phyloP scores from a whole-genome alignment of 768 basidiomycete species.

The Boletus patriciae region DNA sequence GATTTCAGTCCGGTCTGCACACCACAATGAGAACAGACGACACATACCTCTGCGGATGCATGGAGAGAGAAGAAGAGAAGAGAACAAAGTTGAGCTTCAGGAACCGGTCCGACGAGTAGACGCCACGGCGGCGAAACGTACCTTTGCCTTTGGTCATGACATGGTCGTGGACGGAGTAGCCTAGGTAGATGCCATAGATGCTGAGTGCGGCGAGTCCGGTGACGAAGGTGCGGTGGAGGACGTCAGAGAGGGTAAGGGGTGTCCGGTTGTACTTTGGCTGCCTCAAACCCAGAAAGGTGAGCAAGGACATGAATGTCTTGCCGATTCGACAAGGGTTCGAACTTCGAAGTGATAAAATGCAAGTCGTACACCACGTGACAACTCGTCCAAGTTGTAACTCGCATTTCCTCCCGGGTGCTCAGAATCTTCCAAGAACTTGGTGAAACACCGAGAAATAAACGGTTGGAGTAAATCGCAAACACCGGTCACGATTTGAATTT shows the following conservation, averaged over 20 bases:
- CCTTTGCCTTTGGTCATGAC: slow-evolving; percentile 34
- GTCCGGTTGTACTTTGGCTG: slow-evolving; percentile 24
- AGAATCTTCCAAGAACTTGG: no score
- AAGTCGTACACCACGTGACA: slow-evolving; percentile 7
- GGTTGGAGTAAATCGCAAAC: no score
- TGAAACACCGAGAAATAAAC: no score
- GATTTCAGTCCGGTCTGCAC: background rate
- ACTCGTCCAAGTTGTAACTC: background rate
- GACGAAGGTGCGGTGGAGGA: slow-evolving; percentile 34
- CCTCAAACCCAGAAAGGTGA: slow-evolving; percentile 29
- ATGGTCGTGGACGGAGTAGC: slow-evolving; percentile 33
- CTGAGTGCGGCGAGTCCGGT: slow-evolving; percentile 29
- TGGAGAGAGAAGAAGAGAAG: background rate
- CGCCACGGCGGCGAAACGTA: slow-evolving; percentile 6
- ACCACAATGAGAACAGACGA: background rate
- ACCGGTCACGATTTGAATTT: no score
- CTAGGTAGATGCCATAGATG: slow-evolving; percentile 33
- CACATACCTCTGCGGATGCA: slow-evolving; percentile 22
- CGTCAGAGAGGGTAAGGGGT: slow-evolving; percentile 27
- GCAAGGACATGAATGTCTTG: slow-evolving; percentile 23
- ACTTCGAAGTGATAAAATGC: background rate
- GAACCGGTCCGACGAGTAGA: background rate
- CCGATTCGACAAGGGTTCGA: background rate
- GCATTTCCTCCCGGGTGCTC: background rate
- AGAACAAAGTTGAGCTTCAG: background rate